A percentile compares a stretch with the other conserved stretches of the same genome.
These are phyloP conservation scores for Trichophaea hybrida DNA, from an alignment of 2,329 filamentous ascomycete species.

Conservation along the genomic window DNA sequence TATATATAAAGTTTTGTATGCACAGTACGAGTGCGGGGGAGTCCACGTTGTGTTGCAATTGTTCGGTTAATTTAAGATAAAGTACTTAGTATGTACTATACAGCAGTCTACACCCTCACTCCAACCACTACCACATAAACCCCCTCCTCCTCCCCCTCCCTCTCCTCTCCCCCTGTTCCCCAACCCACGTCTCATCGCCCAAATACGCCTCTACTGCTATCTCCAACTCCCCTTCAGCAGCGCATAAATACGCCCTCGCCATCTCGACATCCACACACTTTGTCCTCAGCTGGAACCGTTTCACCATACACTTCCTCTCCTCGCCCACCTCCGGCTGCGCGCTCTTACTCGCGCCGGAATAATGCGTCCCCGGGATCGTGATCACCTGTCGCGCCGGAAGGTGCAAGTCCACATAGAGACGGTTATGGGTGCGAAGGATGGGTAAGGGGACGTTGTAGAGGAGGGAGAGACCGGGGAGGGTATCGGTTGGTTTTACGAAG, in stretches of 20 bases:
- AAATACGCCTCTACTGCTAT: slow-evolving; percentile 18
- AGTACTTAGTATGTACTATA: not conserved
- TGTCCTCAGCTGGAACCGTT: slow-evolving; percentile 23
- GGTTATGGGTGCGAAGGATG: slow-evolving; percentile 20
- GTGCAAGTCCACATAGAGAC: slow-evolving; percentile 21
- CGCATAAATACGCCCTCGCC: slow-evolving; percentile 21
- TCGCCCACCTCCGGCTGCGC: slow-evolving; percentile 14
- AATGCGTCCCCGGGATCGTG: slow-evolving; percentile 18
- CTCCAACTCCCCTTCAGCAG: slow-evolving; percentile 22
- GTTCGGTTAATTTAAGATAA: not conserved
- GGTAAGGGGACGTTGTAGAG: slow-evolving; percentile 16
- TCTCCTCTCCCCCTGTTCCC: slow-evolving; percentile 26
- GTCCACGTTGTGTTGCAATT: not conserved
- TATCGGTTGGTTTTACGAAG: slow-evolving; percentile 18
- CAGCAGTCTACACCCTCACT: not conserved
- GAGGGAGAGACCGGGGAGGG: slow-evolving; percentile 19
- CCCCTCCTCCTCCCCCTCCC: slow-evolving; percentile 27
- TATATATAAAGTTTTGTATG: not conserved
- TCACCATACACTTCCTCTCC: slow-evolving; percentile 11
- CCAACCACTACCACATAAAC: not conserved
- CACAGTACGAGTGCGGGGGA: no score
- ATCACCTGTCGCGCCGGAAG: slow-evolving; percentile 20
- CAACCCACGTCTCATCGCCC: slow-evolving; percentile 22
- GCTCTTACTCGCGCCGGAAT: slow-evolving; percentile 17
- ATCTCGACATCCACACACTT: slow-evolving; percentile 24